Percentiles rank a stretch among this genome's conserved stretches.
Evolutionary conservation across 441 rosid species (phyloP).

Genomic region (Syzygium syzygioides): DNA sequence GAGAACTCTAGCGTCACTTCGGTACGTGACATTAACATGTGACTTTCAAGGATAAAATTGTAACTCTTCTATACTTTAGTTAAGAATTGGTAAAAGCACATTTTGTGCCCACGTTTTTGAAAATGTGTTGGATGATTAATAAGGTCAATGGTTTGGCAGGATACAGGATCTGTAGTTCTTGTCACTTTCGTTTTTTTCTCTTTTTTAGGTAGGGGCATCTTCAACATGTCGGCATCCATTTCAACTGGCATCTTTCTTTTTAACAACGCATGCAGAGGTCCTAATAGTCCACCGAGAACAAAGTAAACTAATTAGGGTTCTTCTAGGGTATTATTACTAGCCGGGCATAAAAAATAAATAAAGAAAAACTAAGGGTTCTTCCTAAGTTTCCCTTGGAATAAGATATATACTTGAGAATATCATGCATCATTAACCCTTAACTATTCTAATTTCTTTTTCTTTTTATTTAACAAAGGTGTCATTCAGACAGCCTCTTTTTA

Average conservation of each 20-base stretch:
- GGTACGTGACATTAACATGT: neutral
- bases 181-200: neutral
- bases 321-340: neutral
- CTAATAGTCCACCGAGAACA: neutral
- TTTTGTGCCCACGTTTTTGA: neutral
- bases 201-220: neutral
- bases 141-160: neutral
- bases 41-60: neutral
- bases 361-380: neutral
- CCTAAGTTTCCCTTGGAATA: neutral
- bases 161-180: neutral
- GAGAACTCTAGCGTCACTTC: too few relatives aligned
- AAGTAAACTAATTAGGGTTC: neutral
- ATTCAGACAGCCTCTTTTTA: neutral
- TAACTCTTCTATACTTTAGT: neutral
- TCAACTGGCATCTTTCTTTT: neutral
- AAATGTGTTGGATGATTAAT: neutral
- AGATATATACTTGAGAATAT: neutral
- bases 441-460: neutral
- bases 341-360: neutral
- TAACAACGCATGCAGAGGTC: neutral
- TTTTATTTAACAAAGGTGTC: neutral
- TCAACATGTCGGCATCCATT: neutral
- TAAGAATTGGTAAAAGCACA: neutral
- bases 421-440: neutral